These are phyloP conservation scores for Ploettnerulaceae sp. DNA, from an alignment of 2,329 filamentous ascomycete species.

Conservation along the genomic window DNA sequence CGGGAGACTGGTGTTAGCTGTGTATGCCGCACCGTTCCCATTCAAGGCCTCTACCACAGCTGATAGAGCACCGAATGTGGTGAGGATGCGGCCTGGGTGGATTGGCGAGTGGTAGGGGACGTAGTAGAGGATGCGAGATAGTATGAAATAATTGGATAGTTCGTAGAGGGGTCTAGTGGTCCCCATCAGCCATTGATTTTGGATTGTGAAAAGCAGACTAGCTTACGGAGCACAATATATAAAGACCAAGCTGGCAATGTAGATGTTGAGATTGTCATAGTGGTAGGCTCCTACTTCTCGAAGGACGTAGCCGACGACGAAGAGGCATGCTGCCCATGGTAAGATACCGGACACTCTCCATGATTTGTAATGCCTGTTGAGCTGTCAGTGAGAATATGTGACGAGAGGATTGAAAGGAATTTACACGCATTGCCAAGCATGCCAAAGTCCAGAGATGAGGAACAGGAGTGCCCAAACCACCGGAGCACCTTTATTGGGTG, in stretches of 20 bases:
- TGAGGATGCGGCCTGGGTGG: constrained; percentile 42
- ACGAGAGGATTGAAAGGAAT: constrained; percentile 26
- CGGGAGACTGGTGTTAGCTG: constrained; percentile 42
- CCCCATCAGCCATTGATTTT: constrained; percentile 14
- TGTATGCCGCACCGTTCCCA: constrained; percentile 44
- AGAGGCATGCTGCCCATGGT: constrained; percentile 49
- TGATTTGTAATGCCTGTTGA: constrained; percentile 48
- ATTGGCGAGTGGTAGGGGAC: constrained; percentile 53
- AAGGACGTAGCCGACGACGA: constrained; percentile 51
- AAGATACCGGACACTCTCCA: constrained; percentile 53
- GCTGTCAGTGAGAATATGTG: not conserved
- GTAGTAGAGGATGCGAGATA: constrained; percentile 56
- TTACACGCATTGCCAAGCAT: constrained; percentile 54
- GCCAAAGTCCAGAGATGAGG: constrained; percentile 41
- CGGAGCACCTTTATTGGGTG: constrained; percentile 50
- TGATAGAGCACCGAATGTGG: constrained; percentile 44
- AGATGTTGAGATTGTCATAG: constrained; percentile 43
- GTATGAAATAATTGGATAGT: constrained; percentile 56
- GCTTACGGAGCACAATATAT: constrained; percentile 31
- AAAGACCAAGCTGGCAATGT: constrained; percentile 38
- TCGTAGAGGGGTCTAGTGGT: constrained; percentile 51
- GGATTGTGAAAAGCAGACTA: not conserved
- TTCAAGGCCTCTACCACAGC: constrained; percentile 45
- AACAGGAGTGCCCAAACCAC: constrained; percentile 48
- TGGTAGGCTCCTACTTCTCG: constrained; percentile 49